These are phyloP conservation scores for Haplosporangium sp. DNA, from an alignment of 371 early-diverging fungal genomes.

Conservation along the genomic window DNA sequence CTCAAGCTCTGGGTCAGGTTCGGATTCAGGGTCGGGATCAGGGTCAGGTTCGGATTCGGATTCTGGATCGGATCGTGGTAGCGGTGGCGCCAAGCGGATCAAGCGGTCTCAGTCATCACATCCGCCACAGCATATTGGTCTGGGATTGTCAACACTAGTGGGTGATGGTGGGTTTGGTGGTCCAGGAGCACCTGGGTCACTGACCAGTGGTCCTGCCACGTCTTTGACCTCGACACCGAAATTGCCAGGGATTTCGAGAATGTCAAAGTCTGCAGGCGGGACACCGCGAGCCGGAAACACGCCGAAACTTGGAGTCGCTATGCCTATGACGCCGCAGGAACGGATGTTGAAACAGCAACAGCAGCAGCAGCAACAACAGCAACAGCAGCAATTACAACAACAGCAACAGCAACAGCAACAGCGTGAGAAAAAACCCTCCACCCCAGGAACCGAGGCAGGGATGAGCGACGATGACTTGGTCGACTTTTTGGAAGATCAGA, in stretches of 20 bases:
- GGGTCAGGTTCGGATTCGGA: conserved; percentile 42
- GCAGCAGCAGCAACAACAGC: conserved; percentile 39
- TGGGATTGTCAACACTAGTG: conserved; percentile 37
- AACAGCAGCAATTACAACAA: conserved; percentile 12
- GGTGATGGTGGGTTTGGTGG: conserved; percentile 24
- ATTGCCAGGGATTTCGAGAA: conserved; percentile 7
- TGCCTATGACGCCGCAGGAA: conserved; percentile 37
- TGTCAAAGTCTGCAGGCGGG: conserved; percentile 38
- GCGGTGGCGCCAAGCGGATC: background rate
- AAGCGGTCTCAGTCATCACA: conserved; percentile 13
- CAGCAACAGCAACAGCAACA: conserved; percentile 10
- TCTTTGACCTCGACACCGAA: conserved; percentile 27
- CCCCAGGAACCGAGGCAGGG: conserved; percentile 12
- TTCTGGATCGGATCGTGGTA: conserved; percentile 1
- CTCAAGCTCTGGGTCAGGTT: conserved; percentile 48
- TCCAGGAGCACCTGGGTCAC: background rate
- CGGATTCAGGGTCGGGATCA: conserved; percentile 42
- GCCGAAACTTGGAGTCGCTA: conserved; percentile 18
- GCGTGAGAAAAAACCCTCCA: conserved; percentile 6
- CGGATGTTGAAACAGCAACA: conserved; percentile 26
- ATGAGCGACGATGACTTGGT: conserved; percentile 45
- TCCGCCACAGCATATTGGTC: conserved; percentile 18
- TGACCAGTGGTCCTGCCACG: background rate
- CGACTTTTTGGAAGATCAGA: conserved; percentile 38
- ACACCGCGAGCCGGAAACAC: conserved; percentile 30